These are phyloP conservation scores for Glaciozyma martinii DNA, from an alignment of 768 basidiomycete species.

Conservation along the genomic window DNA sequence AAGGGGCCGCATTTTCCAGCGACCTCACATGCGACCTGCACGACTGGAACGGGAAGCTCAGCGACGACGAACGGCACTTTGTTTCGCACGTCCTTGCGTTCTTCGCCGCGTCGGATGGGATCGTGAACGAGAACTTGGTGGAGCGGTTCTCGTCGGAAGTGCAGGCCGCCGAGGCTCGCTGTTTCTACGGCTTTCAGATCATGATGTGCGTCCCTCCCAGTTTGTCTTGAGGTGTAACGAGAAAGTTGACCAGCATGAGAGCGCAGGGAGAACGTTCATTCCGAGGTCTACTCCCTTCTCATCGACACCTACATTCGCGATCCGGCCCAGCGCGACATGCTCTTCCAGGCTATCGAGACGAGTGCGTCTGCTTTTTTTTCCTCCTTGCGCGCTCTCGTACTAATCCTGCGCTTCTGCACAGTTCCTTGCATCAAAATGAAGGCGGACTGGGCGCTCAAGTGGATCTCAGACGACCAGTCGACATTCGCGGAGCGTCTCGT, in stretches of 20 bases:
- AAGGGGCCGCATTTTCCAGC: not conserved
- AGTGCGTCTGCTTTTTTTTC: conserved; percentile 36
- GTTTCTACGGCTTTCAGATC: conserved; percentile 94
- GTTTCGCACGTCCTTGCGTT: conserved; percentile 87
- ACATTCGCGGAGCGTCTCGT: conserved; percentile 80
- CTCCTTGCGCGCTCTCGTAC: not conserved
- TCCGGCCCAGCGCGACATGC: conserved; percentile 58
- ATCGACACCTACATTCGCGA: conserved; percentile 90
- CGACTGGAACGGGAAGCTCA: conserved; percentile 42
- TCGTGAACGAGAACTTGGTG: conserved; percentile 88
- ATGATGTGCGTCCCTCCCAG: conserved; percentile 87
- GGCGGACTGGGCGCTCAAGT: conserved; percentile 84
- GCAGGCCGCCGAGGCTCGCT: conserved; percentile 79
- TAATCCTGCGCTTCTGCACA: not conserved
- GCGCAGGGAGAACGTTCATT: conserved; percentile 71
- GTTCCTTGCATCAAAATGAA: conserved; percentile 83
- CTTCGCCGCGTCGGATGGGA: conserved; percentile 90
- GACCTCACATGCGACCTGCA: conserved; percentile 39
- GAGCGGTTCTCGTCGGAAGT: conserved; percentile 82
- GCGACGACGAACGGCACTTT: conserved; percentile 52
- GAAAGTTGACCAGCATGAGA: not conserved
- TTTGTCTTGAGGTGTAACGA: not conserved
- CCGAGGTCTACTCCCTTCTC: conserved; percentile 87
- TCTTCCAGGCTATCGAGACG: conserved; percentile 86
- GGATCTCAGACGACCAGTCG: conserved; percentile 72